Percentiles rank a stretch among this genome's conserved stretches.
Conservation (phyloP, 2,329 filamentous ascomycete species). For the Venturia aucupariae region DNA sequence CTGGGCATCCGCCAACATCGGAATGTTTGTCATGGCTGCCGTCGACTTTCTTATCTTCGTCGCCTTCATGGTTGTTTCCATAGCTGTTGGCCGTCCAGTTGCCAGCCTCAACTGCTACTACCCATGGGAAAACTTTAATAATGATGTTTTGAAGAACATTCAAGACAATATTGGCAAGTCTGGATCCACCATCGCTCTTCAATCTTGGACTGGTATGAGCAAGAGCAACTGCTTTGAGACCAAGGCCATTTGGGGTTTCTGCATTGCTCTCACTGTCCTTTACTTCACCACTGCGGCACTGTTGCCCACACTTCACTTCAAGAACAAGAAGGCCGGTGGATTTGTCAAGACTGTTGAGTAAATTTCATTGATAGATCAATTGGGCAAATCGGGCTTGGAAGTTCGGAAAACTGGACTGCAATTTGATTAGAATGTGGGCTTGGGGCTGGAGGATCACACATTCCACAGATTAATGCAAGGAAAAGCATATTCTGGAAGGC, state of each 20-base stretch:
- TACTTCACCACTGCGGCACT: constrained; percentile 37
- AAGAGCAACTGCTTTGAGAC: constrained; percentile 68
- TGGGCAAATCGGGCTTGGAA: not conserved
- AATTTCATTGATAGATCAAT: not conserved
- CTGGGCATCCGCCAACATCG: constrained; percentile 67
- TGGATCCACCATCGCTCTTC: constrained; percentile 41
- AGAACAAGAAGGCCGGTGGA: constrained; percentile 36
- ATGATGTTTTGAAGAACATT: constrained; percentile 20
- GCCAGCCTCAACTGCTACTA: constrained; percentile 66
- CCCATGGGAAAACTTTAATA: constrained; percentile 43
- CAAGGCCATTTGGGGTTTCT: constrained; percentile 80
- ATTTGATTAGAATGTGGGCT: not conserved
- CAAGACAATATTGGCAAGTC: constrained; percentile 38
- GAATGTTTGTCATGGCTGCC: constrained; percentile 61
- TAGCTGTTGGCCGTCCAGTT: constrained; percentile 70
- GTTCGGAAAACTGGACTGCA: not conserved
- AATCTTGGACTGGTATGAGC: constrained; percentile 50
- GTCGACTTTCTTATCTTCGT: constrained; percentile 63
- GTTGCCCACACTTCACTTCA: constrained; percentile 40
- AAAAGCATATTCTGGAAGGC: not conserved
- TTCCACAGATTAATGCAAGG: not conserved
- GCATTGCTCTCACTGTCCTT: constrained; percentile 56
- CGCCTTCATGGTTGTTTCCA: constrained; percentile 67
- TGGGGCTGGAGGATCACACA: not conserved
- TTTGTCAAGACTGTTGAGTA: constrained; percentile 14